These are phyloP conservation scores for Pseudodiploospora longispora DNA, from an alignment of 2,329 filamentous ascomycete genomes.

Conservation along the genomic window DNA sequence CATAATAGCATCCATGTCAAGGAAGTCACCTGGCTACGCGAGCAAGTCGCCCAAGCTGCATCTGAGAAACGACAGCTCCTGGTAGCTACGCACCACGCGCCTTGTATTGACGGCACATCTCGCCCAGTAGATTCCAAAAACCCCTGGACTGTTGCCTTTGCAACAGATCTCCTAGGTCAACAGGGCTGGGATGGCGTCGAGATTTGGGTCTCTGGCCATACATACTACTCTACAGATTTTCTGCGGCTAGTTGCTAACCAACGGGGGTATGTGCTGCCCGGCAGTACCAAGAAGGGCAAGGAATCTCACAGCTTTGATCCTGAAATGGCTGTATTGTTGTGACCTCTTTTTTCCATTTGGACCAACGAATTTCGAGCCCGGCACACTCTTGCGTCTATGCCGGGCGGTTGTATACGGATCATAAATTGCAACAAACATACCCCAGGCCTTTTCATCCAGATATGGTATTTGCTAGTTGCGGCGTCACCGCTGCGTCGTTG, in stretches of 20 bases:
- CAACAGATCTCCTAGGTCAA: slow-evolving; percentile 34
- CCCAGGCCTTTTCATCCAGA: too few relatives aligned
- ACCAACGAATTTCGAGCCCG: too few relatives aligned
- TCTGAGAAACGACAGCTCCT: slow-evolving; percentile 26
- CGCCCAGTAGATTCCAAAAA: slow-evolving; percentile 38
- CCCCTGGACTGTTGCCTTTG: slow-evolving; percentile 42
- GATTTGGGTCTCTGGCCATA: slow-evolving; percentile 41
- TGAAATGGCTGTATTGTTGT: too few relatives aligned
- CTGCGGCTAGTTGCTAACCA: slow-evolving; percentile 35
- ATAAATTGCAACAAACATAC: too few relatives aligned
- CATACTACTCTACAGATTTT: slow-evolving; percentile 35
- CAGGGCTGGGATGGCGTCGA: slow-evolving; percentile 25
- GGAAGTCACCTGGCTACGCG: slow-evolving; percentile 44
- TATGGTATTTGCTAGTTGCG: too few relatives aligned
- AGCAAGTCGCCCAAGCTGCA: slow-evolving; percentile 11
- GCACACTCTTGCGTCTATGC: too few relatives aligned
- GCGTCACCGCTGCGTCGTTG: too few relatives aligned
- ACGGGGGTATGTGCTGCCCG: slow-evolving; percentile 31
- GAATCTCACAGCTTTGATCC: too few relatives aligned
- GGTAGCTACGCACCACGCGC: slow-evolving; percentile 51
- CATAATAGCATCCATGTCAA: slow-evolving; percentile 40
- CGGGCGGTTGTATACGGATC: too few relatives aligned
- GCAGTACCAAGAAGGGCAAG: not conserved
- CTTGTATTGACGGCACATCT: slow-evolving; percentile 39
- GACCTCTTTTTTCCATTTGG: too few relatives aligned